These are phyloP conservation scores for Rhododendron ferrugineum DNA, from an alignment of 148 eudicot species.

Conservation along the genomic window DNA sequence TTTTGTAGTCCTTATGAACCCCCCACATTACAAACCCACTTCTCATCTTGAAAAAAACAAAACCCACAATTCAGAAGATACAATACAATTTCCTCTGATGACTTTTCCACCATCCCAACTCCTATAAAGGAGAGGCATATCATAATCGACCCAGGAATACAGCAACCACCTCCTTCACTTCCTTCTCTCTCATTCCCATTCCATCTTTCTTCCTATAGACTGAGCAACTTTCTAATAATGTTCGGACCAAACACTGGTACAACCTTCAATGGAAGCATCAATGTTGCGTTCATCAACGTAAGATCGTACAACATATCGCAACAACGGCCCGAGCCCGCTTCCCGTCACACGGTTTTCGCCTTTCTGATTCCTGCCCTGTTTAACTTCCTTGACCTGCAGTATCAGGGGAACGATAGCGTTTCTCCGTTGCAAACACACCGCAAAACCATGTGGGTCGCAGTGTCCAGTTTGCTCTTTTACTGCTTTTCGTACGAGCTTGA, in stretches of 20 bases:
- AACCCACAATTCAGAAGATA: neutral
- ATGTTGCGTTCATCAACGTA: neutral
- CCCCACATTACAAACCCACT: too few relatives aligned
- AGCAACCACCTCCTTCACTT: neutral
- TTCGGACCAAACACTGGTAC: neutral
- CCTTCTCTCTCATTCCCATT: neutral
- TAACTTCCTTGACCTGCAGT: neutral
- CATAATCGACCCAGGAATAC: neutral
- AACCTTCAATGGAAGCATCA: neutral
- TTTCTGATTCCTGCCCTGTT: neutral
- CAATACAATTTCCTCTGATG: neutral
- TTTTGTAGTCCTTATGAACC: too few relatives aligned
- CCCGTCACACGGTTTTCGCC: neutral
- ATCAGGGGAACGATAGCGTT: neutral
- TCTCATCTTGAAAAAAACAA: neutral
- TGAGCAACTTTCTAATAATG: neutral
- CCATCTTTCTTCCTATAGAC: neutral
- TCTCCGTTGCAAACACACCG: neutral
- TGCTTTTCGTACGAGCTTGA: neutral
- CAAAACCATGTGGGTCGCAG: neutral
- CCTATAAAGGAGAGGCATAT: neutral
- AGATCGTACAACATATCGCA: neutral
- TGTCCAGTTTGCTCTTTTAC: neutral
- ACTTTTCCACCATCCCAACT: neutral
- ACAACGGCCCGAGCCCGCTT: neutral